Evolutionary conservation across 179 eudicot genomes (phyloP), one percentile per base, ranked within the genome.

Genomic region (Gypsophila paniculata): DNA sequence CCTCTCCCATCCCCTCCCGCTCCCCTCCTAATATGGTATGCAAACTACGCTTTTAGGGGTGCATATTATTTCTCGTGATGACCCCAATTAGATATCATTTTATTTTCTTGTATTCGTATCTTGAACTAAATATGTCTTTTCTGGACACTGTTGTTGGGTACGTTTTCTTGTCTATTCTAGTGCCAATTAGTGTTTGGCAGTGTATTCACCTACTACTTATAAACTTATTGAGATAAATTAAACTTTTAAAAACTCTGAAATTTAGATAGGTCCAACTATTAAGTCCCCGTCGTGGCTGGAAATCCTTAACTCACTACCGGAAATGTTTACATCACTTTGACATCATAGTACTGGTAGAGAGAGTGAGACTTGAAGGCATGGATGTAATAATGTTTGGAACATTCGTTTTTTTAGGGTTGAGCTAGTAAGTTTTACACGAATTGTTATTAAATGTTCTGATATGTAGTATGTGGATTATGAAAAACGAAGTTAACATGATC

Each of bases 151-250:
- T 51, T 51, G 19, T 51, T 51, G 19, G 18, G 55, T 17, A 2
- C 2, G 60, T 54, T 54, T 54, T 54, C 60, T 22, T 57, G 61
- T 57, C 61, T 51, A 57, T 14, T 57, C 44, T 39, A 46, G 38
- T 25, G 26, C 39, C 12, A 7, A 60, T 60, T 60, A 13, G 3
- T 60, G 38, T 60, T 25, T 60, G 64, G n/a, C 64, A 25, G 9
- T 46, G 17, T 60, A 12, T 60, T 42, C 46, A 36, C 42, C 42
- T 8, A 42, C 46, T 42, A 6, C 46, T 42, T 6, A 42, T 42
- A 6, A 60, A 60, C 26, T 26, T 22, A 60, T 22, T 60, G 38
- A 21, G 6, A 5, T 54, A 7, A 51, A 51, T 29, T 7, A 0
- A 54, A 25, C 19, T 59, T 14, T 23, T 23, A 2, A 12, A 23